Conservation (phyloP, 345 rosid species). For the Punica granatum region DNA sequence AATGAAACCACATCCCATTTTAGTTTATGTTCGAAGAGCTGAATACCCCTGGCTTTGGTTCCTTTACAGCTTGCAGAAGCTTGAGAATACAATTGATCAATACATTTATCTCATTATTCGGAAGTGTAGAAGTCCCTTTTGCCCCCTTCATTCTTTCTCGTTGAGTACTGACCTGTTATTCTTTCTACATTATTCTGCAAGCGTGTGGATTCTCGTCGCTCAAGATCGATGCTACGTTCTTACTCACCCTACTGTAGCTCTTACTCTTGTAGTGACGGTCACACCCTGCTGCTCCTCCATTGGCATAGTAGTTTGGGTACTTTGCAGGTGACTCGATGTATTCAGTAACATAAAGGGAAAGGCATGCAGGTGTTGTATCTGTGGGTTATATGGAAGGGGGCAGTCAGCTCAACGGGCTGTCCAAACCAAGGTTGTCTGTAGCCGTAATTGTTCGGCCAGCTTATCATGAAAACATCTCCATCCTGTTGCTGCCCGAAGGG, state of each 20-base stretch:
- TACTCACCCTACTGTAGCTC: constrained; percentile 16
- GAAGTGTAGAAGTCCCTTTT: neutral
- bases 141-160: too few relatives aligned
- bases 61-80: neutral
- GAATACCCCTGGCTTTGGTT: too few relatives aligned
- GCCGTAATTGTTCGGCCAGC: neutral
- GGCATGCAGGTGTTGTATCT: constrained; percentile 56
- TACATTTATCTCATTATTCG: neutral
- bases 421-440: neutral
- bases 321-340: constrained; percentile 34
- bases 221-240: constrained; percentile 53
- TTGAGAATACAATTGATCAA: neutral
- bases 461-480: neutral
- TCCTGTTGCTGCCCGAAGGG: neutral
- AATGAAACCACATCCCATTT: too few relatives aligned
- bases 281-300: constrained; percentile 23
- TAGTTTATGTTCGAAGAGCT: too few relatives aligned
- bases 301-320: constrained; percentile 16
- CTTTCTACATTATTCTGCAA: constrained; percentile 35
- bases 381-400: constrained; percentile 34
- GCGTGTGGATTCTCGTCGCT: constrained; percentile 77
- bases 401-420: constrained; percentile 8
- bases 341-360: constrained; percentile 45
- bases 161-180: too few relatives aligned
- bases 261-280: constrained; percentile 23